Evolutionary conservation across 1,139 yeast genomes (phyloP), one percentile per base, ranked within the genome.

Genomic region (Yamadazyma blattariae): DNA sequence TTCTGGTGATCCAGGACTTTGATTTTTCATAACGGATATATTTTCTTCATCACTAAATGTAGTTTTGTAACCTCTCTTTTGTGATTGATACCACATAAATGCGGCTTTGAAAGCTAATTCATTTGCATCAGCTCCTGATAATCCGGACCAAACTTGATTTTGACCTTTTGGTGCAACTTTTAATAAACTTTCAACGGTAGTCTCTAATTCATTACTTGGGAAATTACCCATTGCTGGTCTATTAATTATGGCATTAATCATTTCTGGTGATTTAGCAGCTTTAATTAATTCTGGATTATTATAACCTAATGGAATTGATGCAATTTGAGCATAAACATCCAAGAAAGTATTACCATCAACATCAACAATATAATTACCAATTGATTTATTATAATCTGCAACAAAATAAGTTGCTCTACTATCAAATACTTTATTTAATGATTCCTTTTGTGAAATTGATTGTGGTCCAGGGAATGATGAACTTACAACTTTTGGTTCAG

Each of bases 101-200:
- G 86, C 87, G 35, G 94, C 92, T 66, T 84, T 84, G 71, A 79
- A 84, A 9, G 94, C 94, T 55, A 82, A 74, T 61, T 84, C 94
- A 55, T 82, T 82, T 47, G 94, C 94, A 56, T 84, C 92, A 21
- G 90, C 85, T 41, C 95, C 95, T 14, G 88, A 77, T 49, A 83
- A 67, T 28, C 85, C 90, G 13, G 86, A 77, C 88, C 90, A 85
- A 37, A 75, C 73, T 52, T 74, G 64, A 51, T 67, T 73, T 58
- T 79, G 82, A 41, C 86, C 87, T 54, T 76, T 75, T 47, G 90
- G 90, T 34, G 89, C 89, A 44, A 74, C 78, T 38, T 77, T 70
- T 45, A 81, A 65, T 40, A 82, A 61, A 11, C 73, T 78, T 38
- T 64, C 60, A 42, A 82, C 68, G 44, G 81, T 80, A 37, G 70